phyloP scores from a whole-genome alignment of 1,284 basidiomycete genomes.

The Moniliella sp. region DNA sequence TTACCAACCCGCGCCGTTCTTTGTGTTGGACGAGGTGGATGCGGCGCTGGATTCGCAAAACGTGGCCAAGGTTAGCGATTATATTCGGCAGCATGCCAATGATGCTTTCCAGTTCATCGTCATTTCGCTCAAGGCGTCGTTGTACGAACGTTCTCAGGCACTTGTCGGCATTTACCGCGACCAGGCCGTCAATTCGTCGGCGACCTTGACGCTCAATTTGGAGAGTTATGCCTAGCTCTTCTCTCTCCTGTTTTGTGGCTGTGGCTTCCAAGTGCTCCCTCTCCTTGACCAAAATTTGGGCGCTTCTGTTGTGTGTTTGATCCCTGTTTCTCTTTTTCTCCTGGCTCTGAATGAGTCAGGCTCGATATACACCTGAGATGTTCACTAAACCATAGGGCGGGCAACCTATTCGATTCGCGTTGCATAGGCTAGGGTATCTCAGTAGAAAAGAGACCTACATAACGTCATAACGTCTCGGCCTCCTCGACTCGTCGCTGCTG shows the following conservation, averaged over 20 bases:
- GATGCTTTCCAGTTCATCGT: slow-evolving; percentile 80
- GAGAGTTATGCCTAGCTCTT: slow-evolving; percentile 31
- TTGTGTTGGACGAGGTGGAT: slow-evolving; percentile 93
- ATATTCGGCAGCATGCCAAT: slow-evolving; percentile 26
- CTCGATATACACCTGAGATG: too few species aligned
- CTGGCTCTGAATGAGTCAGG: too few species aligned
- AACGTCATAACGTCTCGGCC: too few species aligned
- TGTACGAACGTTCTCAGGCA: slow-evolving; percentile 74
- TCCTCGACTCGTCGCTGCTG: neutral
- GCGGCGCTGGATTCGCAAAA: slow-evolving; percentile 48
- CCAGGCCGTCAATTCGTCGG: slow-evolving; percentile 72
- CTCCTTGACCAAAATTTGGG: too few species aligned
- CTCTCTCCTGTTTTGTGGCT: too few species aligned
- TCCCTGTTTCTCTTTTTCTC: too few species aligned
- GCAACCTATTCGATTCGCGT: too few species aligned
- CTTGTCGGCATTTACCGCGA: slow-evolving; percentile 82
- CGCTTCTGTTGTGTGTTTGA: too few species aligned
- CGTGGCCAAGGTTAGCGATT: slow-evolving; percentile 25
- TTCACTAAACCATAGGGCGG: too few species aligned
- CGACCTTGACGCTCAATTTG: slow-evolving; percentile 68
- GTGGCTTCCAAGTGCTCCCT: too few species aligned
- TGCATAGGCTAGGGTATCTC: too few species aligned
- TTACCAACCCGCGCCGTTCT: slow-evolving; percentile 93
- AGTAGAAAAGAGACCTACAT: too few species aligned
- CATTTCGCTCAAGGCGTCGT: slow-evolving; percentile 58